Percentiles rank a stretch among this genome's conserved stretches.
These are phyloP conservation scores for Auricularia cornea DNA, from an alignment of 768 basidiomycete genomes.

Conservation along the genomic window DNA sequence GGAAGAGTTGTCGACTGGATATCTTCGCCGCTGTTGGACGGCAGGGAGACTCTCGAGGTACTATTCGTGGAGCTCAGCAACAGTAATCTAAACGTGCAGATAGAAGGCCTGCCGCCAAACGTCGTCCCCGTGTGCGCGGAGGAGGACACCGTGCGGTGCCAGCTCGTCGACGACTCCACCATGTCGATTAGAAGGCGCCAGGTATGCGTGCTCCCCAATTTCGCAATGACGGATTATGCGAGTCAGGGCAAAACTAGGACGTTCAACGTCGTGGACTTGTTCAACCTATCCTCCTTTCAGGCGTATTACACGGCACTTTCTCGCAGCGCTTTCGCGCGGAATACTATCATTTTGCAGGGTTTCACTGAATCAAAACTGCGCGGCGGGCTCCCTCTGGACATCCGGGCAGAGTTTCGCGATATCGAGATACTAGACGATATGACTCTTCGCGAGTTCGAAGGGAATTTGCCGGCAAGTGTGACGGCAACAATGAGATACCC, in stretches of 20 bases:
- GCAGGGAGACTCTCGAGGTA: slow-evolving; percentile 1
- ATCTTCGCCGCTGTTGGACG: neutral
- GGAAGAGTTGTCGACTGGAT: slow-evolving; percentile 12
- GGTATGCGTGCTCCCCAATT: slow-evolving; percentile 13
- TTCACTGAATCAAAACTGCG: slow-evolving; percentile 8
- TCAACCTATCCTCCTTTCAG: slow-evolving; percentile 8
- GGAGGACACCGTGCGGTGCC: slow-evolving; percentile 1
- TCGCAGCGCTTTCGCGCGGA: slow-evolving; percentile 6
- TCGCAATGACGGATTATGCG: slow-evolving; percentile 18
- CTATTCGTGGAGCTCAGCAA: slow-evolving; percentile 11
- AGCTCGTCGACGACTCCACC: slow-evolving; percentile 4
- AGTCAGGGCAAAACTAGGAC: slow-evolving; percentile 17
- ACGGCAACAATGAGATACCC: neutral
- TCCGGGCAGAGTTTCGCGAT: slow-evolving; percentile 14
- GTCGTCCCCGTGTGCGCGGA: slow-evolving; percentile 12
- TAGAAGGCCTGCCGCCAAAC: slow-evolving; percentile 11
- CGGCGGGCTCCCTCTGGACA: slow-evolving; percentile 7
- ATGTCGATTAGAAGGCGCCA: slow-evolving; percentile 7
- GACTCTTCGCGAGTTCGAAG: slow-evolving; percentile 1
- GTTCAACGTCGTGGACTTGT: slow-evolving; percentile 11
- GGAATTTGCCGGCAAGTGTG: neutral
- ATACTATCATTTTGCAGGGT: slow-evolving; percentile 12
- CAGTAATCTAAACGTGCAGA: slow-evolving; percentile 3
- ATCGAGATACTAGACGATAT: slow-evolving; percentile 10
- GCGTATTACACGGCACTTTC: slow-evolving; percentile 17